Base-by-base conservation (phyloP, 2,329 filamentous ascomycete genomes). In the Aureobasidium subglaciale region DNA sequence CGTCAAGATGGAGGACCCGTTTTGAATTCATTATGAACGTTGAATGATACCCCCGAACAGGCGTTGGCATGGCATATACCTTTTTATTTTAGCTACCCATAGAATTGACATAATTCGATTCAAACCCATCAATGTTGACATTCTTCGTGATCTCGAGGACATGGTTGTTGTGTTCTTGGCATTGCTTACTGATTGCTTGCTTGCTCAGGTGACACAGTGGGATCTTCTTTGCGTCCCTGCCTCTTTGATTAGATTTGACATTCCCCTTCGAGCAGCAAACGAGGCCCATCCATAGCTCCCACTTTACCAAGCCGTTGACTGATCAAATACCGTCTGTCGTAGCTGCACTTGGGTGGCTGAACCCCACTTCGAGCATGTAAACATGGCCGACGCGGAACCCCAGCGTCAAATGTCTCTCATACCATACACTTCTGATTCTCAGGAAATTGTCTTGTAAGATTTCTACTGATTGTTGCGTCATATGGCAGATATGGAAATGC, bases 401-500 rank as follows among this genome's bases (percentile, higher is more conserved):
- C 64, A 58, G 48, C 62, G 67, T 41, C 73, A 69, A 63, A 80
- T 83, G 78, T 90, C 87, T 62, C 76, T 93, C 64, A 85, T 93
- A 61, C 88, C 88, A 4, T 92, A 90, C 84, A 46, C 40, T 11
- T 80, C 80, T 59, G 87, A 90, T 64, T 86, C 85, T 63, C 82
- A 86, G 63, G 86, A 91, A 67, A 83, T 93, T 63, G 88, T 92
- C 35, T 77, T 93, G 87, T 91, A 79, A 65, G 87, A 79, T 24
- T 18, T 13, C 16, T 5, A 15, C 11, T n/a, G n/a, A n/a, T 27
- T 30, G 22, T 32, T 6, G n/a, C 1, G 8, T 13, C 9, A 30
- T 13, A 27, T 10, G 24, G 30, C 25, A 50, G 13, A 34, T 40
- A 32, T 29, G 13, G 49, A 56, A 46, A 24, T 42, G 55, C 35